Percentiles rank a stretch among this genome's conserved stretches.
Evolutionary conservation across 371 early-diverging fungal species (phyloP).

Genomic region (Mortierella sp.): DNA sequence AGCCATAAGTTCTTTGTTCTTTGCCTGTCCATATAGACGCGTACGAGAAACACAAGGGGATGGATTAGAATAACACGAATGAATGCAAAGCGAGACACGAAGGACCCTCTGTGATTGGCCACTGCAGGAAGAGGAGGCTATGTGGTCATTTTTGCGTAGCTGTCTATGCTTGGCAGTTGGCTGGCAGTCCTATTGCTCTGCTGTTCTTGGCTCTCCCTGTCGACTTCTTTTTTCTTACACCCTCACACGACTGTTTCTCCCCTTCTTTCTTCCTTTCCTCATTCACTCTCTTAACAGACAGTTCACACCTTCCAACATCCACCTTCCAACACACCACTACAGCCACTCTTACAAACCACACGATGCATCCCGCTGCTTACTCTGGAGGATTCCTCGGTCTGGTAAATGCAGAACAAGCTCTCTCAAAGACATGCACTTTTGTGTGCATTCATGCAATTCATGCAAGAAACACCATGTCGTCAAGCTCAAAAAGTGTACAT

Average conservation of each 20-base stretch:
- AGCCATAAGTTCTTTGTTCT: too few species aligned
- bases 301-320: neutral
- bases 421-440: neutral
- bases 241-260: neutral
- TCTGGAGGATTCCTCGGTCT: conserved; percentile 43
- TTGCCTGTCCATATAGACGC: too few species aligned
- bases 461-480: neutral
- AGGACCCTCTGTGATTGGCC: conserved; percentile 15
- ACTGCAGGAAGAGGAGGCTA: neutral
- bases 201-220: neutral
- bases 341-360: neutral
- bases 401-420: conserved; percentile 16
- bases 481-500: neutral
- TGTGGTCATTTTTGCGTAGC: neutral
- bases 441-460: neutral
- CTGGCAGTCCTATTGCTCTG: neutral
- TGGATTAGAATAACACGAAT: neutral
- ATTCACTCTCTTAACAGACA: neutral
- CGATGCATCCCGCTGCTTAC: conserved; percentile 38
- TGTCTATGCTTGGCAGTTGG: neutral
- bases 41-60: neutral
- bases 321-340: neutral
- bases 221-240: neutral
- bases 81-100: neutral
- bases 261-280: neutral